Evolutionary conservation across 2,329 filamentous ascomycete genomes (phyloP), one percentile per base, ranked within the genome.

Genomic region (Geosmithia morbida): DNA sequence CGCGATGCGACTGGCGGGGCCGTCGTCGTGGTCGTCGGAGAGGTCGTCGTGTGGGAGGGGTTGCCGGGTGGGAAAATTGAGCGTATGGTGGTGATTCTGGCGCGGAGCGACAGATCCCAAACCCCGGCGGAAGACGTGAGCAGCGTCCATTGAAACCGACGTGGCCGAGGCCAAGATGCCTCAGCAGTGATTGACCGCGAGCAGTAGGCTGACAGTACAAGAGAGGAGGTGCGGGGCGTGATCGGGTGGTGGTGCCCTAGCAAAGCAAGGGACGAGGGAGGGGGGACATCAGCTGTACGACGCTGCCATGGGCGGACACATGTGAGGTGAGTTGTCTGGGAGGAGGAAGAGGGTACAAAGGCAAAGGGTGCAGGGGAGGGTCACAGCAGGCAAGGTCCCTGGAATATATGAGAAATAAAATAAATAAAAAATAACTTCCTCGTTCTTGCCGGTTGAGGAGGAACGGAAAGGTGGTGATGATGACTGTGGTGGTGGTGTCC

Each of bases 1-100:
- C 29, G 84, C 84, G 54, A 88, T 81, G 54, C 83, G 72, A 58
- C 76, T 70, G 49, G 74, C 64, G 55, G 70, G 63, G 56, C 70
- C 65, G 50, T 77, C 75, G 47, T 55, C 61, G 58, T 46, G 43
- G 16, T 50, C 49, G 14, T 66, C 50, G 43, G 61, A 66, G 30
- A 65, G 61, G 41, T 71, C 69, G 45, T 70, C 67, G 40, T 61
- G 59, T 13, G 55, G 51, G 14, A 56, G 53, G 29, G 56, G 57
- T 45, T 48, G 57, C 44, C 59, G 57, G 26, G 62, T 58, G 43
- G 59, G 56, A 47, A 56, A 55, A 47, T 52, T 55, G 43, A 51
- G 56, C 47, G 55, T 56, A 44, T 55, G 55, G 43, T 60, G 52
- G 39, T 59, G 60, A 58, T 55, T 56, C 48, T 59, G 59, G 45